Evolutionary conservation across 768 basidiomycete species (phyloP).

Genomic region (Postia placenta): DNA sequence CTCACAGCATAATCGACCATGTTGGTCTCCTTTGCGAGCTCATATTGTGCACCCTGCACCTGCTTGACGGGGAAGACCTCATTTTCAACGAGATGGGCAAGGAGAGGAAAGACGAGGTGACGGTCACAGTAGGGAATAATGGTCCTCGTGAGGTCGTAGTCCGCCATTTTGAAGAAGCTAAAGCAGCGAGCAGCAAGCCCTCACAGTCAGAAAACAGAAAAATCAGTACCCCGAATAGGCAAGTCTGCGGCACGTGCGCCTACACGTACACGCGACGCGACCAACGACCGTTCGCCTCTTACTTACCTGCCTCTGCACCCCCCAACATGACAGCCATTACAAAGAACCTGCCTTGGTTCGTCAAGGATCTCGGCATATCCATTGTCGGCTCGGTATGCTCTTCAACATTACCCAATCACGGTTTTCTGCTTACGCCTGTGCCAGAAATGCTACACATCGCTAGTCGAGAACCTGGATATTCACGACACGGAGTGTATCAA

Average conservation of each 20-base stretch:
- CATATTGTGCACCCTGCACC: constrained; percentile 89
- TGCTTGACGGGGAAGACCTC: constrained; percentile 74
- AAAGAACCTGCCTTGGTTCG: constrained; percentile 77
- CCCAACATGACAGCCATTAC: constrained; percentile 69
- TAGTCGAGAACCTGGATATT: constrained; percentile 82
- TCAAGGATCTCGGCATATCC: constrained; percentile 74
- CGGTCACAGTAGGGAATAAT: constrained; percentile 91
- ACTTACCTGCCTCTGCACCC: constrained; percentile 1
- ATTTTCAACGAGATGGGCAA: constrained; percentile 78
- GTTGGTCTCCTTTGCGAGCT: constrained; percentile 94
- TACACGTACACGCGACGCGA: constrained; percentile 2
- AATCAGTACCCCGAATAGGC: constrained; percentile 10
- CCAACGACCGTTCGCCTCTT: not conserved
- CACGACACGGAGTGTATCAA: constrained; percentile 79
- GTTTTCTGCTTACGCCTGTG: not conserved
- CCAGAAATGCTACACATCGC: constrained; percentile 88
- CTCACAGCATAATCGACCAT: constrained; percentile 93
- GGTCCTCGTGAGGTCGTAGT: constrained; percentile 87
- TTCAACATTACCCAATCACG: not conserved
- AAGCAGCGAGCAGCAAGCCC: not conserved
- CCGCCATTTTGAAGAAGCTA: constrained; percentile 51
- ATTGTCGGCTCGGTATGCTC: constrained; percentile 70
- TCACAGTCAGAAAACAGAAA: constrained; percentile 8
- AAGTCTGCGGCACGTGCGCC: constrained; percentile 11
- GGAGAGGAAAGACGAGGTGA: constrained; percentile 89